Base-by-base conservation (phyloP, 1,284 basidiomycete species). In the Leccinum pachyderme region DNA sequence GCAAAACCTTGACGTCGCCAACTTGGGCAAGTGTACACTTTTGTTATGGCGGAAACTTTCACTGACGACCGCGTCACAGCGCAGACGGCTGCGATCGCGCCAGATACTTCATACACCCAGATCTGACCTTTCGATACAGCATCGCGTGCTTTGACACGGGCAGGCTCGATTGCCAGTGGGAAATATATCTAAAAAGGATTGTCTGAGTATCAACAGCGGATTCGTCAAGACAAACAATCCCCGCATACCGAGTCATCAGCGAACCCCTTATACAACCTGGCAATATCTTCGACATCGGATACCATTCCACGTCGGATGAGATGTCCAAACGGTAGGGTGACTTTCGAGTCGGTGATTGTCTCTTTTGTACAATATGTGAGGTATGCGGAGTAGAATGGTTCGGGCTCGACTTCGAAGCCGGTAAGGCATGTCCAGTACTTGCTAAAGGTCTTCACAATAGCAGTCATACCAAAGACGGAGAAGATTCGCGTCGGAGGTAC, bases 371-470 rank as follows among this genome's bases (percentile, higher is more conserved):
- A 85, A 59, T 76, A 81, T 18, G 80, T 77, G 55, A 87, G 74
- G 49, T 75, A 80, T 3, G 87, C 84, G 7, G 77, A 77, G 59
- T 90, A 90, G 66, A 88, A 91, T 1, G 82, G 79, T 3, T 76
- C 65, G 2, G 55, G 41, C 39, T 77, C 71, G 11, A 70, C 58
- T 4, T 61, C 53, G 45, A 86, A 75, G 4, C 78, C 75, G 0
- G 86, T 86, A 12, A 72, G 55, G n/a, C 65, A 49, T 13, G 75
- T 72, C 89, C 88, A 91, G 5, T 72, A 59, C 9, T 68, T 59
- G 22, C 76, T 73, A 61, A 91, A 88, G 2, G 67, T 57, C 11
- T 61, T 58, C 5, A 83, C 72, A 13, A 89, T 70, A 4, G 64
- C 55, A 11, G 82, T 73, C 8, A 76, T 76, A 2, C 83, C 82